A percentile compares a stretch with the other conserved stretches of the same genome.
phyloP scores from a whole-genome alignment of 768 basidiomycete species.

The Tricholoma matsutake region DNA sequence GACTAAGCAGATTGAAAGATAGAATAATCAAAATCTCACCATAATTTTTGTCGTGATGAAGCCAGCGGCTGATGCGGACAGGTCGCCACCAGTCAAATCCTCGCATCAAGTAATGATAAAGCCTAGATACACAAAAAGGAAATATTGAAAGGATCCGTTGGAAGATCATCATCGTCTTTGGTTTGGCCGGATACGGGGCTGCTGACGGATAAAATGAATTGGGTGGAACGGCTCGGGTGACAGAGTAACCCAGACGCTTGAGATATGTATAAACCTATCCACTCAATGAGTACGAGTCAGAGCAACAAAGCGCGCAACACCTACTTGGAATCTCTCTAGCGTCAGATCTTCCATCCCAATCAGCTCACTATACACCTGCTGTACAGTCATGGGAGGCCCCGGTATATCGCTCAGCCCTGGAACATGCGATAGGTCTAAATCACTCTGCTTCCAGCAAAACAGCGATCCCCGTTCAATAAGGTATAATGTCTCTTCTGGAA shows the following conservation, averaged over 20 bases:
- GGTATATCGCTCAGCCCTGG: constrained; percentile 37
- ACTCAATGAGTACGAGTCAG: background rate
- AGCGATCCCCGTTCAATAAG: constrained; percentile 87
- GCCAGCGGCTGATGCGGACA: constrained; percentile 43
- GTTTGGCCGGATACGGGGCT: constrained; percentile 26
- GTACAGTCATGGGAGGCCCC: constrained; percentile 83
- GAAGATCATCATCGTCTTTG: constrained; percentile 24
- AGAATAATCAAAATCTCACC: constrained; percentile 32
- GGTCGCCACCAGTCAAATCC: constrained; percentile 66
- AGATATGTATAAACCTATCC: constrained; percentile 87
- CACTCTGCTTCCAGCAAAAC: constrained; percentile 71
- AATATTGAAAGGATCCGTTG: constrained; percentile 33
- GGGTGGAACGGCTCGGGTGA: constrained; percentile 60
- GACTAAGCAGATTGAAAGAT: background rate
- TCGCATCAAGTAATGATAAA: constrained; percentile 29
- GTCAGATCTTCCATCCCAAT: constrained; percentile 76
- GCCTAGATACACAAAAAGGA: constrained; percentile 29
- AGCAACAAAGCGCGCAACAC: constrained; percentile 7
- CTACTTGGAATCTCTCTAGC: constrained; percentile 85
- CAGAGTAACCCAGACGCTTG: constrained; percentile 85
- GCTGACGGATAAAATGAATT: constrained; percentile 35
- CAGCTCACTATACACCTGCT: constrained; percentile 87
- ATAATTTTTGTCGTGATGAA: constrained; percentile 50
- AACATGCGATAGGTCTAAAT: constrained; percentile 25
- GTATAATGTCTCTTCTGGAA: constrained; percentile 96